Base-by-base conservation (phyloP, 306 rosid species). In the Glycyrrhiza uralensis region DNA sequence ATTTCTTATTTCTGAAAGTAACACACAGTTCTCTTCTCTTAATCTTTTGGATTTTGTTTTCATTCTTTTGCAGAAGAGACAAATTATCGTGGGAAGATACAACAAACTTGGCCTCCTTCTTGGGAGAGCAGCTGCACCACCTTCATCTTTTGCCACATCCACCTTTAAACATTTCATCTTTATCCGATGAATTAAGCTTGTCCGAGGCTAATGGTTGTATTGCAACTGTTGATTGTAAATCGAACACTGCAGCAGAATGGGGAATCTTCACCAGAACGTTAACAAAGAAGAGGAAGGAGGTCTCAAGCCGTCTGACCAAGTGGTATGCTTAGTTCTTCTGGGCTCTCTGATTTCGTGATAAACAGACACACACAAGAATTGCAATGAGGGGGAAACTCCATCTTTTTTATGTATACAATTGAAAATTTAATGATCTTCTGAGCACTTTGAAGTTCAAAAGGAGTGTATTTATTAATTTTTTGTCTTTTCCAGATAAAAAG, bases 61-160 rank as follows among this genome's bases (percentile, higher is more conserved):
- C 20, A 36, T 71, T 50, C 39, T 11, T 80, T 79, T 79, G 85
- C 95, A 94, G 99, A 76, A 87, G 97, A 79, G 91, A 94, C 54
- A 61, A 51, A 33, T 38, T 94, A 64, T 80, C 90, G 47, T 56
- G 77, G 81, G 95, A 85, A 74, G 99, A 86, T 73, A 66, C 60
- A 44, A 80, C 88, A 65, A 82, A 65, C 79, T 75, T 94, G 68
- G 97, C 97, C 71, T 87, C 96, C 51, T 94, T 94, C 76, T 63
- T 91, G 74, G 99, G 96, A 15, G 95, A 89, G 84, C 95, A 89
- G 82, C 81, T 94, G 55, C 79, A 74, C 54, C 78, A 85, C 66
- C 87, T 94, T 73, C 99, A 94, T 82, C 96, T 94, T 80, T 79
- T 94, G 88, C 91, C 94, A 44, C 85, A 39, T 64, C 97, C 97